Evolutionary conservation across 2,329 filamentous ascomycete genomes (phyloP), one percentile per base, ranked within the genome.

Genomic region (Xylaria sp.): DNA sequence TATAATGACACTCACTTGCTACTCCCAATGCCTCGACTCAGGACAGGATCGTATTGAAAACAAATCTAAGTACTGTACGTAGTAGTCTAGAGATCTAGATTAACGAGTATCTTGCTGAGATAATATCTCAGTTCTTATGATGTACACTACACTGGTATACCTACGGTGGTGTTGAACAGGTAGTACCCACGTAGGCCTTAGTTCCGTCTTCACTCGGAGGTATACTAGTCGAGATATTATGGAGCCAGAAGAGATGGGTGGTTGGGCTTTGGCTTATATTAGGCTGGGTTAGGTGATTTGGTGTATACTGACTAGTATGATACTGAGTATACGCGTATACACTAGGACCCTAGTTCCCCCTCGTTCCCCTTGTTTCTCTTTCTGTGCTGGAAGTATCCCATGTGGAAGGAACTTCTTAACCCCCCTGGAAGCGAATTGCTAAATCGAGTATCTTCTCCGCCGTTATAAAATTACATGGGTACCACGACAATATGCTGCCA

Each of bases 211-310:
- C 28, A 25, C 23, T 25, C 23, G 23, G 23, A 25, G 23, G 23
- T 25, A 25, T 25, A 25, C 23, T 25, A 25, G 23, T 25, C 1
- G 23, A 25, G 1, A 25, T 25, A 25, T 2, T 3, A 25, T 25
- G 23, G 23, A 25, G 23, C 23, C 23, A 25, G 23, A 25, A 25
- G 1, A 25, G 23, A 25, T 25, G 3, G 23, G 23, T 25, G 28
- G 28, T 28, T 0, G 34, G 10, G 34, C 5, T 37, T n/a, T 23
- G 46, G 6, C 10, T 23, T 20, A 4, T 1, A 18, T n/a, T 48
- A 10, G n/a, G n/a, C 46, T 48, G 46, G 46, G 46, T 50, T 50
- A 50, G 46, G 46, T 23, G 46, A 23, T 50, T 50, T 50, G 46
- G 41, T 46, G 15, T 41, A 48, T 20, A 7, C 41, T 18, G 10